Conservation (phyloP, 257 asterid species). For the Cynanchum wilfordii region DNA sequence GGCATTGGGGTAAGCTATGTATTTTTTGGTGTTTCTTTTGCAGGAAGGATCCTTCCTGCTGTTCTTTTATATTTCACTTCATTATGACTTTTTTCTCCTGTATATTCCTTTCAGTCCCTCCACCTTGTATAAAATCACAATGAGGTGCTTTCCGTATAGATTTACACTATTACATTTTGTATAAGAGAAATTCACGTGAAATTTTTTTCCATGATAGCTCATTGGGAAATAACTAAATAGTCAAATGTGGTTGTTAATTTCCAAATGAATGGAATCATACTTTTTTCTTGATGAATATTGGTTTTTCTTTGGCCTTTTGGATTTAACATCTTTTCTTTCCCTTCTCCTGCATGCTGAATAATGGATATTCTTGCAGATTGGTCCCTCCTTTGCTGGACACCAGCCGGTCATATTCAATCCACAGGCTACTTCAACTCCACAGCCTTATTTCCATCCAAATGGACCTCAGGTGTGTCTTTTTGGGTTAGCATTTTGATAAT, state of each 20-base stretch:
- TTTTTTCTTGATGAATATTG: not conserved
- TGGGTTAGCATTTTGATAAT: not conserved
- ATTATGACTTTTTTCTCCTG: not conserved
- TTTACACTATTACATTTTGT: not conserved
- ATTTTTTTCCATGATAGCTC: not conserved
- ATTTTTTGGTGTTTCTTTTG: not conserved
- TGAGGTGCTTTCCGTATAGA: not conserved
- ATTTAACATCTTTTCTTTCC: not conserved
- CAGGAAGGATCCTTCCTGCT: not conserved
- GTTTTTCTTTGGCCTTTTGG: not conserved
- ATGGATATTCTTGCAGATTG: slow-evolving; percentile 44
- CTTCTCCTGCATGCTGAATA: too few relatives aligned
- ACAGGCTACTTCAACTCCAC: slow-evolving; percentile 64
- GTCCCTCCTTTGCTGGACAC: slow-evolving; percentile 56
- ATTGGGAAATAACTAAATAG: not conserved
- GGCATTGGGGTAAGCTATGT: slow-evolving; percentile 67
- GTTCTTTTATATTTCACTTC: not conserved
- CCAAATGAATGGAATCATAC: not conserved
- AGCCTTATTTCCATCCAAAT: slow-evolving; percentile 73
- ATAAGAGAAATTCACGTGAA: not conserved
- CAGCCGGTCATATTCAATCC: slow-evolving; percentile 76
- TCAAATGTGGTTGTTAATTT: not conserved
- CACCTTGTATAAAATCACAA: too few relatives aligned
- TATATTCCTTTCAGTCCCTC: not conserved
- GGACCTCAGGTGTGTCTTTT: slow-evolving; percentile 79